A percentile compares a stretch with the other conserved stretches of the same genome.
These are phyloP conservation scores for Coemansia sp. DNA, from an alignment of 192 early-diverging fungal genomes.

Conservation along the genomic window DNA sequence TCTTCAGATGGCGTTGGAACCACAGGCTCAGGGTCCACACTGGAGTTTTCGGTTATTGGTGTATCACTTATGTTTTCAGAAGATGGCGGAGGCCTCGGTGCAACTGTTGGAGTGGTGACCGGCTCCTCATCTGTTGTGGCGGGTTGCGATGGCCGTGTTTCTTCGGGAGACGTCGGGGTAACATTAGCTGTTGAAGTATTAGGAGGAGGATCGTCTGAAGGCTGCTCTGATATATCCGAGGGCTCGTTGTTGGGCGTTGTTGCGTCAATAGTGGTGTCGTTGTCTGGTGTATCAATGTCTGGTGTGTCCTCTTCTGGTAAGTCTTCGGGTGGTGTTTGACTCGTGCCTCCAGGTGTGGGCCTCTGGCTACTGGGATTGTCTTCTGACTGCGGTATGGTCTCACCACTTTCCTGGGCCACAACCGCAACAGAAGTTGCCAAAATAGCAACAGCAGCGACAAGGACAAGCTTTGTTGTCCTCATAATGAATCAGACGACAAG, in stretches of 20 bases:
- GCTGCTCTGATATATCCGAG: neutral
- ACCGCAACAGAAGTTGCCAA: neutral
- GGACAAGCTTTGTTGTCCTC: neutral
- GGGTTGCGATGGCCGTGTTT: neutral
- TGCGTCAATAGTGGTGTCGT: too few relatives aligned
- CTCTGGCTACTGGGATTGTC: neutral
- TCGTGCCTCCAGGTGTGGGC: neutral
- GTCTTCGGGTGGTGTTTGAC: neutral
- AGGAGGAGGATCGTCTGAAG: neutral
- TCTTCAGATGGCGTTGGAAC: neutral
- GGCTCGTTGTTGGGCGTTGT: neutral
- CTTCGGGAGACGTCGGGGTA: neutral
- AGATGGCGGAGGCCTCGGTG: neutral
- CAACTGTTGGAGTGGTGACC: neutral
- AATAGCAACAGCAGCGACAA: neutral
- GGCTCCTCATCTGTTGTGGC: conserved; percentile 3
- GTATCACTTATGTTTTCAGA: neutral
- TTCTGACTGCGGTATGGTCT: neutral
- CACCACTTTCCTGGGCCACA: neutral
- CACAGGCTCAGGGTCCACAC: neutral
- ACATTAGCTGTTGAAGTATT: neutral
- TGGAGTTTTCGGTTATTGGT: neutral
- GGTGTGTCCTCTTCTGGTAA: too few relatives aligned
- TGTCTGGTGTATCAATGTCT: neutral
- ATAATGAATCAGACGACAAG: neutral